Conservation (phyloP, 2,329 filamentous ascomycete genomes). For the Cucurbitaria berberidis region DNA sequence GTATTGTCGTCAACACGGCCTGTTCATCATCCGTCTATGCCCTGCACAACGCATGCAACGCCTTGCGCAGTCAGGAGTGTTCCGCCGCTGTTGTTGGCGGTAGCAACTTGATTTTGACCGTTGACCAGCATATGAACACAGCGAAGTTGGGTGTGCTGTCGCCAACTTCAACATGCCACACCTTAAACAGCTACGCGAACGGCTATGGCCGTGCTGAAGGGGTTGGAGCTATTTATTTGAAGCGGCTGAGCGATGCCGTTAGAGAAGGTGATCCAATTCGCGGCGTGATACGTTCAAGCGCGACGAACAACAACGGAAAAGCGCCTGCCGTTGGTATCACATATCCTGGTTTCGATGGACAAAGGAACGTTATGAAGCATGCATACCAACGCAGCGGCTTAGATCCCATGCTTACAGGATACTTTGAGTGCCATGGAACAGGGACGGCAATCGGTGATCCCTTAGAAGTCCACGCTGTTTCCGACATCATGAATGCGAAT, state of each 20-base stretch:
- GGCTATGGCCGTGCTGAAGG: slow-evolving; percentile 29
- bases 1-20: slow-evolving; percentile 32
- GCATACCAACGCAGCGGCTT: slow-evolving; percentile 24
- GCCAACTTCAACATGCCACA: slow-evolving; percentile 15
- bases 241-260: slow-evolving; percentile 7
- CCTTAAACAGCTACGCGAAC: slow-evolving; percentile 21
- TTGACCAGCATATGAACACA: slow-evolving; percentile 11
- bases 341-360: slow-evolving; percentile 15
- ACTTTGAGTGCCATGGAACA: slow-evolving; percentile 35
- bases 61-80: slow-evolving; percentile 25
- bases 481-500: slow-evolving; percentile 14
- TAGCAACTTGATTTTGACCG: slow-evolving; percentile 23
- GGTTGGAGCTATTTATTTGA: slow-evolving; percentile 21
- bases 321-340: slow-evolving; percentile 24
- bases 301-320: slow-evolving; percentile 20
- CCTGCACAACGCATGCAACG: slow-evolving; percentile 27
- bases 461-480: slow-evolving; percentile 24
- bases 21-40: slow-evolving; percentile 35
- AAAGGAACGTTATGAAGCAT: not conserved
- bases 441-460: slow-evolving; percentile 40
- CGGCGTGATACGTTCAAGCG: slow-evolving; percentile 18
- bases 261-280: slow-evolving; percentile 19
- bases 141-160: slow-evolving; percentile 13
- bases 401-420: slow-evolving; percentile 7
- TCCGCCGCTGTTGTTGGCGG: slow-evolving; percentile 30